Conservation (phyloP, 1,284 basidiomycete species). For the Flammula alnicola region DNA sequence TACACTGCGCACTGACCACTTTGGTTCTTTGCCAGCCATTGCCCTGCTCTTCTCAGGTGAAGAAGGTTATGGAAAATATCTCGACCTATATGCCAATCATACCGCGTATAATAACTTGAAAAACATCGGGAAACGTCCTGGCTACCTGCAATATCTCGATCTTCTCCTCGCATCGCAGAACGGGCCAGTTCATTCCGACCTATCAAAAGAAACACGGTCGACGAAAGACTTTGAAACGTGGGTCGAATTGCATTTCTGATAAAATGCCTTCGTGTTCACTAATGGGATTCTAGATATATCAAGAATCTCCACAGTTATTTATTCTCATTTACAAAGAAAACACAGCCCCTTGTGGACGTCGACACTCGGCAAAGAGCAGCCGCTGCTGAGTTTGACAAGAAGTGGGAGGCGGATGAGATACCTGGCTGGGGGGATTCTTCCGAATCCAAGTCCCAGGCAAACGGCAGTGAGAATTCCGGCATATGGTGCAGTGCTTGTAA, state of each 20-base stretch:
- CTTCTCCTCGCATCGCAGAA: slow-evolving; percentile 67
- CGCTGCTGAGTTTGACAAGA: slow-evolving; percentile 72
- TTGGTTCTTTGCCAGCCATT: slow-evolving; percentile 62
- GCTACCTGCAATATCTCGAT: slow-evolving; percentile 93
- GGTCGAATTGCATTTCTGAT: slow-evolving; percentile 33
- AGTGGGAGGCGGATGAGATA: slow-evolving; percentile 83
- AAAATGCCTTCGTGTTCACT: slow-evolving; percentile 1
- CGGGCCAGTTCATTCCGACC: slow-evolving; percentile 67
- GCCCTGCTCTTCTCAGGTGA: slow-evolving; percentile 94
- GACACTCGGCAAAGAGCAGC: slow-evolving; percentile 70
- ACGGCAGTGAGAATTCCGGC: slow-evolving; percentile 57
- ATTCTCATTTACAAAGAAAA: slow-evolving; percentile 84
- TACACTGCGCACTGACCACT: slow-evolving; percentile 13
- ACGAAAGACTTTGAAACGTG: slow-evolving; percentile 83
- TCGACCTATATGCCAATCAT: slow-evolving; percentile 92
- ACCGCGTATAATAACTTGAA: slow-evolving; percentile 91
- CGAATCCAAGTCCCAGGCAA: slow-evolving; percentile 42
- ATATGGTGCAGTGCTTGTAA: slow-evolving; percentile 97
- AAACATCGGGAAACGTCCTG: slow-evolving; percentile 76
- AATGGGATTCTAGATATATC: slow-evolving; percentile 62
- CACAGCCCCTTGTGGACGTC: slow-evolving; percentile 86
- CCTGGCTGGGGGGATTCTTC: slow-evolving; percentile 72
- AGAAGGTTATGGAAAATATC: slow-evolving; percentile 92
- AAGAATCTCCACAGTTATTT: slow-evolving; percentile 84
- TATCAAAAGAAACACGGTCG: slow-evolving; percentile 74